These are phyloP conservation scores for Lycium ferocissimum DNA, from an alignment of 257 asterid species.

Conservation along the genomic window DNA sequence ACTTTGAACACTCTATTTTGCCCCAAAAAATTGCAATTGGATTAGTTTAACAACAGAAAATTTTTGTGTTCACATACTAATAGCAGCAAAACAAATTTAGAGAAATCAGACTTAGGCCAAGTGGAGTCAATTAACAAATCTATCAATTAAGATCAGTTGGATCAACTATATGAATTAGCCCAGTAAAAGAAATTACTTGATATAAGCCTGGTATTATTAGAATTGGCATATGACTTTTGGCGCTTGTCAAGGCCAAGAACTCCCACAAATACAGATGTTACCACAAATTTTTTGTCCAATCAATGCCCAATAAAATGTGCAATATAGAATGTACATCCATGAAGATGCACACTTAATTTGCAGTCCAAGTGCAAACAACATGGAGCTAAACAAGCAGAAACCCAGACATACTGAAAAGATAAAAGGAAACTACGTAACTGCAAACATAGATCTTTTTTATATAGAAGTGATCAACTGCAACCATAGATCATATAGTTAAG, in stretches of 20 bases:
- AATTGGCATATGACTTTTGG: not conserved
- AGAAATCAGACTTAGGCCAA: not conserved
- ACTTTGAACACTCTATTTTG: not conserved
- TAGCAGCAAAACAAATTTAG: conserved; percentile 1
- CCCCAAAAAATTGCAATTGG: not conserved
- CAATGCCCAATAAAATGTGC: not conserved
- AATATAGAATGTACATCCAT: not conserved
- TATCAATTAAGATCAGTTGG: not conserved
- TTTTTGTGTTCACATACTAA: not conserved
- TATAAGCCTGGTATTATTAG: not conserved
- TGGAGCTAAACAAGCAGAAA: conserved; percentile 17
- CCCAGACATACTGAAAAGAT: not conserved
- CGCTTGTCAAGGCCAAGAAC: not conserved
- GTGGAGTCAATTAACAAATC: not conserved
- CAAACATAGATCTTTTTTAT: conserved; percentile 1
- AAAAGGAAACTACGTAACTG: not conserved
- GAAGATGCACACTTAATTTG: conserved; percentile 7
- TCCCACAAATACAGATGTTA: conserved; percentile 4
- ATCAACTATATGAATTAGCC: not conserved
- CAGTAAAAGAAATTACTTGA: not conserved
- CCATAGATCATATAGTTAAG: conserved; percentile 7
- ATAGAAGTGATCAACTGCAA: not conserved
- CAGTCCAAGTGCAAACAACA: not conserved
- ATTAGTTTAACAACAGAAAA: conserved; percentile 11
- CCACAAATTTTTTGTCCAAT: not conserved